phyloP scores from a whole-genome alignment of 495 filamentous ascomycete species.

The Podospora comata region DNA sequence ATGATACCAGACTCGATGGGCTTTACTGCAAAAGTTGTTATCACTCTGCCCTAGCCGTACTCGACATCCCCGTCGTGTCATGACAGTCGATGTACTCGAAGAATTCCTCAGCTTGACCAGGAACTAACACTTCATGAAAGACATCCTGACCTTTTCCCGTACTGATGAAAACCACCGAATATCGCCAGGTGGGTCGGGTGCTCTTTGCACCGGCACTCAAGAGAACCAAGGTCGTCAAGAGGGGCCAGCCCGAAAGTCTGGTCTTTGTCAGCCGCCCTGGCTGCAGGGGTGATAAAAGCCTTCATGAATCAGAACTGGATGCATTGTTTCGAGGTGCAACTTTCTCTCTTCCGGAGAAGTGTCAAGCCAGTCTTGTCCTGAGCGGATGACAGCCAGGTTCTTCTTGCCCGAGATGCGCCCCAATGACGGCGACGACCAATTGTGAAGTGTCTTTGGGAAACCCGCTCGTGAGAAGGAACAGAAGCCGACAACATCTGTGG shows the following conservation, averaged over 20 bases:
- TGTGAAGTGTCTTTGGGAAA: not conserved
- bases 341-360: not conserved
- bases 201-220: slow-evolving; percentile 36
- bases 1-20: not conserved
- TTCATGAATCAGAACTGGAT: not conserved
- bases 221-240: slow-evolving; percentile 33
- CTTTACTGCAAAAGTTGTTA: not conserved
- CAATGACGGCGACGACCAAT: not conserved
- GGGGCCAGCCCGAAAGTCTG: slow-evolving; percentile 36
- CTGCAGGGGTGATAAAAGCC: not conserved
- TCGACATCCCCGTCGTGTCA: slow-evolving; percentile 31
- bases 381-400: not conserved
- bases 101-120: no score
- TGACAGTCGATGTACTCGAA: slow-evolving; percentile 42
- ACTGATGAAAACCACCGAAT: slow-evolving; percentile 34
- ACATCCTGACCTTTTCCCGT: slow-evolving; percentile 29
- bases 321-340: not conserved
- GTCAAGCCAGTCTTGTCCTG: not conserved
- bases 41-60: slow-evolving; percentile 10
- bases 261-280: slow-evolving; percentile 22
- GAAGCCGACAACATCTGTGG: not conserved
- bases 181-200: slow-evolving; percentile 36
- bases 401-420: not conserved
- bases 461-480: not conserved
- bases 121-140: slow-evolving; percentile 38